These are phyloP conservation scores for Maudiozyma serrabonitensis DNA, from an alignment of 805 yeast species.

Conservation along the genomic window DNA sequence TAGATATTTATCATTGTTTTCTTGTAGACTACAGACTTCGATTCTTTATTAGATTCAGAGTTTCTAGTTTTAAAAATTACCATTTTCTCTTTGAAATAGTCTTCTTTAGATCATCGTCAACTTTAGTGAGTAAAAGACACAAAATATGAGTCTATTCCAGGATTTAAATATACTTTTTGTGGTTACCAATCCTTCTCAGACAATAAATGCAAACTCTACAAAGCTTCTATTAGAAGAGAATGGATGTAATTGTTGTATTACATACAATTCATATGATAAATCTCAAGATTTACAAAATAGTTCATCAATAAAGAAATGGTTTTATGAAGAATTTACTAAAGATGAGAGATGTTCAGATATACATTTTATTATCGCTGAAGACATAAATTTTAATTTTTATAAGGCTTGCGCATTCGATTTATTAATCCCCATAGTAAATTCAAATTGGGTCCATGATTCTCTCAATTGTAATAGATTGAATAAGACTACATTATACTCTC, in stretches of 20 bases:
- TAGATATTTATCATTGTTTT: too few relatives aligned
- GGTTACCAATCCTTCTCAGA: constrained; percentile 4
- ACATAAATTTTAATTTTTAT: constrained; percentile 15
- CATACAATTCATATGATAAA: not conserved
- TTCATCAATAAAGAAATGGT: constrained; percentile 4
- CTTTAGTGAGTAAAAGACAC: too few relatives aligned
- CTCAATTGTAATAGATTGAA: constrained; percentile 10
- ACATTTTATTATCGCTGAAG: constrained; percentile 17
- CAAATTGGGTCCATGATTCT: constrained; percentile 18
- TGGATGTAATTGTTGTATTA: not conserved
- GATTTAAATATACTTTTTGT: constrained; percentile 14
- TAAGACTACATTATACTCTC: constrained; percentile 39
- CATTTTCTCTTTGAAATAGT: too few relatives aligned
- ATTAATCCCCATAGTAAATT: constrained; percentile 19
- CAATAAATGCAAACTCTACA: constrained; percentile 2
- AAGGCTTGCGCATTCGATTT: constrained; percentile 18
- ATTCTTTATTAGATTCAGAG: too few relatives aligned
- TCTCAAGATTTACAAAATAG: not conserved
- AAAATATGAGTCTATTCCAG: not conserved
- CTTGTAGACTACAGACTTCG: too few relatives aligned
- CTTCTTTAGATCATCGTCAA: too few relatives aligned
- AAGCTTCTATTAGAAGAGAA: not conserved
- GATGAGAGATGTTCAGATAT: constrained; percentile 2
- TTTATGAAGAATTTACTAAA: constrained; percentile 6
- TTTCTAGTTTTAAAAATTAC: too few relatives aligned